These are phyloP conservation scores for Luffa aegyptiaca DNA, from an alignment of 306 rosid genomes.

Conservation along the genomic window DNA sequence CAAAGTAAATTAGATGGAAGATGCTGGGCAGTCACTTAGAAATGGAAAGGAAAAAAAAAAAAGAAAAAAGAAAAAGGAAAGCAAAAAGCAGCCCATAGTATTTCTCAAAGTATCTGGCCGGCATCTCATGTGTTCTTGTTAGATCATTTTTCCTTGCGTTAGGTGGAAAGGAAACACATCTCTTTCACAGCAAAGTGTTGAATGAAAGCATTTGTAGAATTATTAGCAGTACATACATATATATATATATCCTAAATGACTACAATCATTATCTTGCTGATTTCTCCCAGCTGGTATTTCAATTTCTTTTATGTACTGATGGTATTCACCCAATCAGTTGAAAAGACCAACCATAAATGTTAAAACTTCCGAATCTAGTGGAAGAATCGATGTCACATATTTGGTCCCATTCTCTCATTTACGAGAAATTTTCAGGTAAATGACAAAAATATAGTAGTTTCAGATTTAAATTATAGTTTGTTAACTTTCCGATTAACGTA, in stretches of 20 bases:
- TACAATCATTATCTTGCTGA: background rate
- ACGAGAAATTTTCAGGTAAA: background rate
- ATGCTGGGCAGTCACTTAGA: background rate
- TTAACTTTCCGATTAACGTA: too few species aligned
- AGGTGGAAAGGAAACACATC: background rate
- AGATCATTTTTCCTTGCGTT: background rate
- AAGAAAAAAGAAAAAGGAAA: too few species aligned
- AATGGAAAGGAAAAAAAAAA: background rate
- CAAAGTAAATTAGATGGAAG: background rate
- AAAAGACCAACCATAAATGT: background rate
- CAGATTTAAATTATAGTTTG: too few species aligned
- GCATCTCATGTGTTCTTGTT: background rate
- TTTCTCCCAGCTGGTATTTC: background rate
- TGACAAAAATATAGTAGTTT: background rate
- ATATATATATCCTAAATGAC: background rate
- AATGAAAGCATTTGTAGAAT: conserved; percentile 5
- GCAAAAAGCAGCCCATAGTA: background rate
- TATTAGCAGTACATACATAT: background rate
- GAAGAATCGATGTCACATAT: background rate
- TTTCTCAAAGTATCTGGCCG: background rate
- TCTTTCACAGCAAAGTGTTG: conserved; percentile 1
- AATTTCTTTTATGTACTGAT: background rate
- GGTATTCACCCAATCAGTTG: background rate
- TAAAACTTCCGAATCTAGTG: background rate
- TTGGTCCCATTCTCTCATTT: background rate